Base-by-base conservation (phyloP, 75 land plant genomes). In the Larix kaempferi region DNA sequence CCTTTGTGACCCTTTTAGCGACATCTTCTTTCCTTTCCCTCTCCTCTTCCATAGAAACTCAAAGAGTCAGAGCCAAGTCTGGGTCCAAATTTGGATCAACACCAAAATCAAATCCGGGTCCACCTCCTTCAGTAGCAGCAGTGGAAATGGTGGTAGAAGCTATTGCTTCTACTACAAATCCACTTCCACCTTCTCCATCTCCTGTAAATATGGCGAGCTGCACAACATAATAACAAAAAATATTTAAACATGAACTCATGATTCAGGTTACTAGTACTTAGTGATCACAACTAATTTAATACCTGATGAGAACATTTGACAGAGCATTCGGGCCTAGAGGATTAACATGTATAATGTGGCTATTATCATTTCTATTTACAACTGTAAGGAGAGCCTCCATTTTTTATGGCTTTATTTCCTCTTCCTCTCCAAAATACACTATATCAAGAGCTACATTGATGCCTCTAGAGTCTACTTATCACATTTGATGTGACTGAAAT, bases 31-130 rank as follows among this genome's bases (percentile, higher is more conserved):
- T 96, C 65, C 98, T 88, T 56, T 96, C 98, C 39, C 98, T 89
- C 80, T 93, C 98, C 77, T 95, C 98, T 89, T 95, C 98, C 98
- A 95, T 95, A 56, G 98, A 95, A 37, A 95, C 92, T 58, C 98
- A 79, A 5, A 95, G 87, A 16, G 96, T 96, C 82, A 95, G 91
- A 54, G 98, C 98, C 60, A 95, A 82, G 79, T 95, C 98, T 60
- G 98, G 98, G 83, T 95, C 98, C 41, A 95, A 55, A 77, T 95
- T 95, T 26, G 98, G 98, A 86, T 95, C 96, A 56, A 95, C 98
- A 3, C 94, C 98, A 87, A 93, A 95, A 56, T 95, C 96, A 81
- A 86, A 95, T 7, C 91, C 96, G 78, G 89, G 57, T 12, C 79
- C 89, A 71, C 95, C 95, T 62, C 87, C 92, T 55, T 92, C 98